Evolutionary conservation across 2,329 filamentous ascomycete genomes (phyloP), one percentile per base, ranked within the genome.

Genomic region (Onygena corvina): DNA sequence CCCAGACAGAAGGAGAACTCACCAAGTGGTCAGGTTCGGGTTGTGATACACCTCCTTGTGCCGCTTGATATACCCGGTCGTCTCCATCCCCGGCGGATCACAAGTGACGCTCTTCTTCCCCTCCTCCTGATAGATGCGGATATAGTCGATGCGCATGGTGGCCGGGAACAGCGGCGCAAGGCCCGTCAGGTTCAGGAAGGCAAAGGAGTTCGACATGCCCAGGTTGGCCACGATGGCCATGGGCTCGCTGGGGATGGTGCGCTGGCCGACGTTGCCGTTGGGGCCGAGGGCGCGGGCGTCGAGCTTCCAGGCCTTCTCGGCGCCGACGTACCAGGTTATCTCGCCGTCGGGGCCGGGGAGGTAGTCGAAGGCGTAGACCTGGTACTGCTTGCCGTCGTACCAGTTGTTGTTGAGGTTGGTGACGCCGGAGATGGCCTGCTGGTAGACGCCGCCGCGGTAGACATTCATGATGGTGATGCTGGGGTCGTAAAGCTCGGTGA

Each of bases 321-420:
- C 69, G 21, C 81, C 82, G 20, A 86, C 77, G 56, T 79, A 80
- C 81, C 81, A 86, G n/a, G 74, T 76, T 14, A 85, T 73, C 49
- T 78, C 73, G 1, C 81, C 82, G 12, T 69, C 59, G 0, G 64
- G 65, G 3, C 82, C 82, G 0, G 79, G 78, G 1, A 67, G 67
- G 60, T 83, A 83, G 58, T 83, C 80, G 53, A 80, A 80, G 12
- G 75, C 77, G 58, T 79, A 83, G 0, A 65, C 71, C 57, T 83
- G 79, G 59, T 81, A 83, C 16, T 67, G 71, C 4, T 77, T 76
- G 34, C 77, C 79, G 60, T 82, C 72, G 58, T 81, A 83, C 80
- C 80, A 83, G 31, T 79, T 65, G 53, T 80, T 77, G 61, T 83
- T 82, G 36, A 83, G 64, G 57, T 75, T 77, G 1, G 76, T 76